Evolutionary conservation across 495 filamentous ascomycete species (phyloP), one percentile per base, ranked within the genome.

Genomic region (Schizothecium vesticola): DNA sequence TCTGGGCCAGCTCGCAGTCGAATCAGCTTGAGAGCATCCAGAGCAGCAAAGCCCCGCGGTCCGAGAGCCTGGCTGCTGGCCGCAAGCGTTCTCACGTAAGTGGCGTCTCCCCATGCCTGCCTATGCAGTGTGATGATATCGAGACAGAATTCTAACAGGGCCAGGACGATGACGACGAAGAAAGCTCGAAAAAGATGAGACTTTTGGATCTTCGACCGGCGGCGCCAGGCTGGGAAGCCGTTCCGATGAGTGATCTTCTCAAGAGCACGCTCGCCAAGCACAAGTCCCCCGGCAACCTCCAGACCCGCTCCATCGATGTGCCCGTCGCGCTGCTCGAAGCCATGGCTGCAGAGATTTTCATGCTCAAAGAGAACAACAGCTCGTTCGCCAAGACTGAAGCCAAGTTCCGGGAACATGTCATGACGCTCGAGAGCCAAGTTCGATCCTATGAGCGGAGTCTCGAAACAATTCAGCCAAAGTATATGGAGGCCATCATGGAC

Each of bases 41-140:
- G 22, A 19, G 63, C 25, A 24, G 57, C 23, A 28, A 23, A 28
- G 19, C 25, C 13, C 25, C 16, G n/a, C 63, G 28, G 12, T 22
- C 21, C 12, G 43, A 70, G 21, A 33, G 56, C 3, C 67, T 51
- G 21, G 60, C 61, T 22, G 71, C 60, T 22, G 73, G 71, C 25
- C 76, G 76, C 9, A 83, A 83, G 69, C 79, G 80, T 23, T 74
- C 73, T 29, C 64, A 75, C 33, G 80, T 81, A 74, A 80, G 79
- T 36, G 22, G 22, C n/a, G n/a, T n/a, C 29, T 61, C 19, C 7
- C n/a, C 31, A 24, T 62, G 16, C 56, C 29, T n/a, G 43, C 22
- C 7, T 9, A 26, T 25, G 51, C 59, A 21, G 22, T 11, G 29
- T 16, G 36, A 61, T 10, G 1, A 21, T 13, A 10, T 11, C 1